Conservation (phyloP, 2,329 filamentous ascomycete species). For the Trichophyton equinum region DNA sequence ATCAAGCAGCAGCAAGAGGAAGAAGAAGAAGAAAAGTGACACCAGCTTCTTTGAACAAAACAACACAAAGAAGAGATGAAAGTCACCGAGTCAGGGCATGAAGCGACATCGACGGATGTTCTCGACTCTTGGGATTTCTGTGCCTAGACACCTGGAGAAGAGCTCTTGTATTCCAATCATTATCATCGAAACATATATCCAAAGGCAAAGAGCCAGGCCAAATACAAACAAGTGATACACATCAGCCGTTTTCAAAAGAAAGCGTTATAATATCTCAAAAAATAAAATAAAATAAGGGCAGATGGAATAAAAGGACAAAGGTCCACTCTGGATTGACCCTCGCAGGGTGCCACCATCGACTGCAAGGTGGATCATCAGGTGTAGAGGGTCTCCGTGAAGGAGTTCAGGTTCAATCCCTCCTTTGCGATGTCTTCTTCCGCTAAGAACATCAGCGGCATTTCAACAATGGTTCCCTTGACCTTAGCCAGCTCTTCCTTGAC, state of each 20-base stretch:
- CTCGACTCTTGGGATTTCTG: not conserved
- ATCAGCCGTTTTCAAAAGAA: not conserved
- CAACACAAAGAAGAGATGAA: not conserved
- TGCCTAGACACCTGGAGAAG: not conserved
- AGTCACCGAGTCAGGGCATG: not conserved
- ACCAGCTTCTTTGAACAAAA: not conserved
- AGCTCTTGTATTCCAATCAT: not conserved
- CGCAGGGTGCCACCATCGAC: not conserved
- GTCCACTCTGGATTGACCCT: not conserved
- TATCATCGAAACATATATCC: not conserved
- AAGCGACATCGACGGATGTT: not conserved
- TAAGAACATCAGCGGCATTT: slow-evolving; percentile 86
- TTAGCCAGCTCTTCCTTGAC: slow-evolving; percentile 57
- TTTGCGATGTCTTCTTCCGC: slow-evolving; percentile 77
- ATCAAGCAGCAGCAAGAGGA: not conserved
- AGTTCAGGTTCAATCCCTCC: slow-evolving; percentile 61
- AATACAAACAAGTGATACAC: not conserved
- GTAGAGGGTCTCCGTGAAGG: slow-evolving; percentile 59
- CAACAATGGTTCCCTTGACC: slow-evolving; percentile 60
- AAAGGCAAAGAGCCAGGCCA: not conserved
- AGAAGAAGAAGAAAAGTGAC: not conserved
- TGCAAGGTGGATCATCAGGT: slow-evolving; percentile 34
- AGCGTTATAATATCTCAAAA: not conserved
- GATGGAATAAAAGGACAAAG: not conserved
- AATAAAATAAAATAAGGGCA: not conserved